Evolutionary conservation across 2,329 filamentous ascomycete genomes (phyloP), one percentile per base, ranked within the genome.

Genomic region (Cryphonectria naterciae): DNA sequence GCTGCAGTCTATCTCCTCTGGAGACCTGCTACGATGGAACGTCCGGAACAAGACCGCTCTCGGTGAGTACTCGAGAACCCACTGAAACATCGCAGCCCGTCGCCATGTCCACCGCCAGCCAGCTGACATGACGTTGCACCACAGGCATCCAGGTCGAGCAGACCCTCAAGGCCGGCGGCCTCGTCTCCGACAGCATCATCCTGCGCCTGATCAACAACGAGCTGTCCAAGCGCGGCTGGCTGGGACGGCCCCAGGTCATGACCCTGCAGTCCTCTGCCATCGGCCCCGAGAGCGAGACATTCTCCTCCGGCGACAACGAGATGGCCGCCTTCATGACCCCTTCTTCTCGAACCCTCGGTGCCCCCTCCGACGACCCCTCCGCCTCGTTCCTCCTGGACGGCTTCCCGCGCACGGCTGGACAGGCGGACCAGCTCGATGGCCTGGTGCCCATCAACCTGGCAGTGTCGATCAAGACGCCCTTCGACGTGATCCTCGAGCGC

Each of bases 301-400:
- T 68, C 54, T n/a, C 60, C 35, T 35, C 41, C 25, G 73, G 72
- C 62, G 77, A 79, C 43, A 77, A 79, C 77, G 77, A 78, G 68
- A 79, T 83, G 70, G 83, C 83, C 68, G 76, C 80, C 10, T 82
- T 85, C 72, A 79, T 84, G 67, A 79, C 83, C 25, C 77, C 80
- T 5, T 81, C 46, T 80, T 80, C 37, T 78, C 80, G 75, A 75
- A 75, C 76, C 72, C 81, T 77, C 72, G 82, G 82, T 41, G 81
- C 81, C 68, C 84, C 86, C 62, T 89, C 91, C 65, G 87, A 96
- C 58, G 87, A 92, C 73, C 92, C 94, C 0, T 84, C 89, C 0
- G 94, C 94, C 11, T 97, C 94, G 0, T 98, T 98, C 80, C 92
- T 99, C 74, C 91, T 99, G 68, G 96, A 99, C 79, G 96, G 96